phyloP scores from a whole-genome alignment of 148 eudicot genomes.

The Amaranthus hypochondriacus region DNA sequence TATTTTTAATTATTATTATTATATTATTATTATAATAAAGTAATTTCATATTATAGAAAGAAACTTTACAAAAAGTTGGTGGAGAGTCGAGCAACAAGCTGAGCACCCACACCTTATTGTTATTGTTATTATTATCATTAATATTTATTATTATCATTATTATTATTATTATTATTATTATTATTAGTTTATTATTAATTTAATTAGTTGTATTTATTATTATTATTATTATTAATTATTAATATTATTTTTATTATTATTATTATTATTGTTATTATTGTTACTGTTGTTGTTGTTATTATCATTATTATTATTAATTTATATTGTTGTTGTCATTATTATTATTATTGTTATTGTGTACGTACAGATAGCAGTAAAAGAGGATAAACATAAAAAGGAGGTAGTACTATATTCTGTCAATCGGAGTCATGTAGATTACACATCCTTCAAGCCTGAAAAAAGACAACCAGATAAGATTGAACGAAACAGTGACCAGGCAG shows the following conservation, averaged over 20 bases:
- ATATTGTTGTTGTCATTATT: not conserved
- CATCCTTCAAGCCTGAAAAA: conserved; percentile 81
- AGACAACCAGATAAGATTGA: conserved; percentile 53
- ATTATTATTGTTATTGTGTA: not conserved
- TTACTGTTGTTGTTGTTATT: not conserved
- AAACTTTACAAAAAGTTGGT: no score
- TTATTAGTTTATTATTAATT: not conserved
- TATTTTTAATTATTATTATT: no score
- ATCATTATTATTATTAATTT: not conserved
- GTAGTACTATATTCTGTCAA: conserved; percentile 57
- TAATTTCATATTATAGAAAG: no score
- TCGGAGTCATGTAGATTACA: conserved; percentile 67
- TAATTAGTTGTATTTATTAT: not conserved
- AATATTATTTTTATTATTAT: no score
- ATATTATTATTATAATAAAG: no score
- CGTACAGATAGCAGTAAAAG: conserved; percentile 76
- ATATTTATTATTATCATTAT: no score
- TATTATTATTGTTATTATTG: not conserved
- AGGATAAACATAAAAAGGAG: conserved; percentile 93
- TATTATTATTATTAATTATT: not conserved
- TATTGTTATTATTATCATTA: no score
- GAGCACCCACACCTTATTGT: no score
- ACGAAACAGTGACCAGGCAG: conserved; percentile 34
- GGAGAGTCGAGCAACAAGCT: no score
- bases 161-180: not conserved